phyloP scores from a whole-genome alignment of 306 rosid genomes.

The Castanospermum australe region DNA sequence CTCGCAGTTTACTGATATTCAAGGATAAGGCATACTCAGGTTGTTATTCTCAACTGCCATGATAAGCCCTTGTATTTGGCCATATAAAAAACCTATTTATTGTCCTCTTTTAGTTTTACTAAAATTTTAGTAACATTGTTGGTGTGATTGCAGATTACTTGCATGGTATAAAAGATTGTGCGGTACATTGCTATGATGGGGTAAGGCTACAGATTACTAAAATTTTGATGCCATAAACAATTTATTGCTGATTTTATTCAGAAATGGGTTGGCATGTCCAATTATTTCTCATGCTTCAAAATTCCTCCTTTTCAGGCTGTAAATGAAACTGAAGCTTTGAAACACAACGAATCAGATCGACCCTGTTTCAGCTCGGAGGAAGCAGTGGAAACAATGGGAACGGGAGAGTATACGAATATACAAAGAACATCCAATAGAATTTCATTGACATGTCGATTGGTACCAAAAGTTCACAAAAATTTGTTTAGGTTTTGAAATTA shows the following conservation, averaged over 20 bases:
- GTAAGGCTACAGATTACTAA: conserved; percentile 39
- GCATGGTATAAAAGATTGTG: conserved; percentile 70
- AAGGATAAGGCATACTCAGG: conserved; percentile 88
- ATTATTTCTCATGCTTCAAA: conserved; percentile 21
- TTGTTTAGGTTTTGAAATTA: conserved; percentile 58
- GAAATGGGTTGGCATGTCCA: background rate
- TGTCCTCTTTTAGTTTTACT: background rate
- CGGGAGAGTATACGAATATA: conserved; percentile 39
- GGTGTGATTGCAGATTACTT: conserved; percentile 64
- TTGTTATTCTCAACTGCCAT: conserved; percentile 31
- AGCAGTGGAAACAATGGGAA: conserved; percentile 19
- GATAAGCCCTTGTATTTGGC: background rate
- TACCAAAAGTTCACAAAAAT: conserved; percentile 75
- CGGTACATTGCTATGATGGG: conserved; percentile 54
- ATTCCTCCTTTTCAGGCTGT: conserved; percentile 51
- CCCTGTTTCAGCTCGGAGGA: conserved; percentile 28
- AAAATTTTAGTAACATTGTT: background rate
- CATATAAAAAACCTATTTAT: background rate
- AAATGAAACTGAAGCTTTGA: conserved; percentile 58
- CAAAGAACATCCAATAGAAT: conserved; percentile 55
- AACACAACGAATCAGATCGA: conserved; percentile 24
- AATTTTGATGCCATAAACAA: background rate
- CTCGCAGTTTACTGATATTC: conserved; percentile 78
- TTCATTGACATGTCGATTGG: conserved; percentile 80
- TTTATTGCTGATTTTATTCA: background rate